A percentile compares a stretch with the other conserved stretches of the same genome.
Evolutionary conservation across 768 basidiomycete genomes (phyloP).

Genomic region (Collybia sp.): DNA sequence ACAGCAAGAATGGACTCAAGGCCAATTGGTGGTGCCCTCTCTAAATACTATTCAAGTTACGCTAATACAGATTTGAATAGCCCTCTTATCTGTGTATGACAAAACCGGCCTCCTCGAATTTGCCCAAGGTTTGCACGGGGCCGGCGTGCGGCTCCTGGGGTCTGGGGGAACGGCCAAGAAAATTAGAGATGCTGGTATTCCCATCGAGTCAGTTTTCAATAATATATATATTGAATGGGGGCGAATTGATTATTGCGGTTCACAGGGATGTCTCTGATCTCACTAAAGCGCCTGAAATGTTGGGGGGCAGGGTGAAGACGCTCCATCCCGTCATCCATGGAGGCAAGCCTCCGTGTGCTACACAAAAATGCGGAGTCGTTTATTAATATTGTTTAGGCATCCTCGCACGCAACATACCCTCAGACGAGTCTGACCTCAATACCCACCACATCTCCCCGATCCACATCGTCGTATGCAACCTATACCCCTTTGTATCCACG

Average conservation of each 20-base stretch:
- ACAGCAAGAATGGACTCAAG: no score
- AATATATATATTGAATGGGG: not conserved
- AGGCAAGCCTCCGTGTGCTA: conserved; percentile 40
- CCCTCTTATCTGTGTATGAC: conserved; percentile 94
- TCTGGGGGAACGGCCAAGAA: conserved; percentile 98
- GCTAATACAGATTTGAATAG: conserved; percentile 28
- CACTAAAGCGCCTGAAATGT: conserved; percentile 98
- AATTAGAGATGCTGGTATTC: conserved; percentile 89
- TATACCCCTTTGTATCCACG: conserved; percentile 94
- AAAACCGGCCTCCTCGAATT: conserved; percentile 87
- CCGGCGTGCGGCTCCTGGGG: conserved; percentile 85
- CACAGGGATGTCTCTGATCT: conserved; percentile 93
- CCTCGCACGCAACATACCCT: conserved; percentile 86
- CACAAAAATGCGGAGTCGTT: conserved; percentile 4
- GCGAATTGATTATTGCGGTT: not conserved
- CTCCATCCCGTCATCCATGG: conserved; percentile 98
- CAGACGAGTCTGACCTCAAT: conserved; percentile 82
- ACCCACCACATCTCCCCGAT: conserved; percentile 87
- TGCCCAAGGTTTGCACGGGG: conserved; percentile 74
- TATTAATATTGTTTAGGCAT: conserved; percentile 57
- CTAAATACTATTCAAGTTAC: no score
- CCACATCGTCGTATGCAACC: conserved; percentile 97
- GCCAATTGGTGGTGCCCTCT: no score
- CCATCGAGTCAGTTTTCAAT: conserved; percentile 71
- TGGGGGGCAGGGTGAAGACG: conserved; percentile 97